Base-by-base conservation (phyloP, 352 stramenopile genomes). In the Globisporangium nunn region DNA sequence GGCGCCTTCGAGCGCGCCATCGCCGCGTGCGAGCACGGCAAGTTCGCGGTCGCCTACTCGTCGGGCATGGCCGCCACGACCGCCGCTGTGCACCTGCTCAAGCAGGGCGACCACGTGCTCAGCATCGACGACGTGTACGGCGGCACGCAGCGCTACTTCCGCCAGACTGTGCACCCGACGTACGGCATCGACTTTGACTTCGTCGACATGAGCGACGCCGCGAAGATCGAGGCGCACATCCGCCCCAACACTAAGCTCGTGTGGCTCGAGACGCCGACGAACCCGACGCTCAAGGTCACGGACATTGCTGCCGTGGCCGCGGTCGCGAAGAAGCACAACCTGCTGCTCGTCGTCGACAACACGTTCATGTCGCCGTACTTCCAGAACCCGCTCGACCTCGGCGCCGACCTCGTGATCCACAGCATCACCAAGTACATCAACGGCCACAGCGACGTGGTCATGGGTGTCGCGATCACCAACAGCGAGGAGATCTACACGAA, bases 341-440 rank as follows among this genome's bases (percentile, higher is more conserved):
- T 97, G 50, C 77, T 97, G 35, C 75, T 98, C 54, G 89, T 93
- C 2, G 94, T 96, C 43, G 94, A 98, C 74, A 96, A 96, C 70
- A 98, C 94, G 33, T 98, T 98, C 68, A 91, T 93, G 66, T 93
- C 87, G 47, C 91, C 91, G 0, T 96, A 97, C 67, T 94, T 98
- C 68, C 85, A 93, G 68, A 94, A 93, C 64, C 94, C 94, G 11
- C 74, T 98, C 17, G 79, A 88, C 51, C 77, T 97, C 23, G 94
- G 94, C 44, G 88, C 84, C 37, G 91, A 98, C 68, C 76, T 98
- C 28, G 91, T 95, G 37, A 81, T 98, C 53, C 93, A 98, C 74
- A 96, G 82, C 59, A 81, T 97, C 62, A 98, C 94, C 70, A 98
- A 98, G 81, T 98, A 96, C 78, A 98, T 98, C 66, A 95, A 97